These are phyloP conservation scores for Ephemerocybe angulata DNA, from an alignment of 768 basidiomycete genomes.

Conservation along the genomic window DNA sequence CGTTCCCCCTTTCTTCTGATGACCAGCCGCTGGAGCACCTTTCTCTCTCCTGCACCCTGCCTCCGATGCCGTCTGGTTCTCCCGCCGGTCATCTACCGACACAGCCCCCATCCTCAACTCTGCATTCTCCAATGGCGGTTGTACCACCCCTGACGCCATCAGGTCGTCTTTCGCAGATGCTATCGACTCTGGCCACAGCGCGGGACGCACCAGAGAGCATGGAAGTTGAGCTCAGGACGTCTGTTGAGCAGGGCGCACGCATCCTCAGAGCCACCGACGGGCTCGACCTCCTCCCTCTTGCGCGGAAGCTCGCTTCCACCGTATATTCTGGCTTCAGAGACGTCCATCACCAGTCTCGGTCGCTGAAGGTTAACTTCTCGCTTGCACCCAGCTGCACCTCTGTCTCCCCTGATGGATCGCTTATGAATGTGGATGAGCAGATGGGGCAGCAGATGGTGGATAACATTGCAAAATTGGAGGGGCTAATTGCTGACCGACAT, in stretches of 20 bases:
- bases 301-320: neutral
- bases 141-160: neutral
- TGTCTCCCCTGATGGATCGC: too few species aligned
- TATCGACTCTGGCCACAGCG: neutral
- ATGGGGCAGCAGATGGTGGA: too few species aligned
- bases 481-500: too few species aligned
- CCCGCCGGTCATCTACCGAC: neutral
- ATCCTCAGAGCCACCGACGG: neutral
- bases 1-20: neutral
- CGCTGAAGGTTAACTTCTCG: neutral
- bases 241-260: neutral
- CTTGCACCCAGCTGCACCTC: too few species aligned
- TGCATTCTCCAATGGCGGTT: neutral
- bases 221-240: neutral
- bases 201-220: neutral
- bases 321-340: too few species aligned
- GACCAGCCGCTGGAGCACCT: neutral
- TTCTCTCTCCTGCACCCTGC: neutral
- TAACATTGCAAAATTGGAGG: too few species aligned
- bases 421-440: too few species aligned
- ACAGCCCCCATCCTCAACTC: neutral
- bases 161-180: neutral
- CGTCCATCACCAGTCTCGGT: neutral
- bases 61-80: neutral
- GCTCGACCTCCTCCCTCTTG: neutral